Percentiles rank a stretch among this genome's conserved stretches.
Evolutionary conservation across 257 asterid species (phyloP).

Genomic region (Nicotiana paniculata): DNA sequence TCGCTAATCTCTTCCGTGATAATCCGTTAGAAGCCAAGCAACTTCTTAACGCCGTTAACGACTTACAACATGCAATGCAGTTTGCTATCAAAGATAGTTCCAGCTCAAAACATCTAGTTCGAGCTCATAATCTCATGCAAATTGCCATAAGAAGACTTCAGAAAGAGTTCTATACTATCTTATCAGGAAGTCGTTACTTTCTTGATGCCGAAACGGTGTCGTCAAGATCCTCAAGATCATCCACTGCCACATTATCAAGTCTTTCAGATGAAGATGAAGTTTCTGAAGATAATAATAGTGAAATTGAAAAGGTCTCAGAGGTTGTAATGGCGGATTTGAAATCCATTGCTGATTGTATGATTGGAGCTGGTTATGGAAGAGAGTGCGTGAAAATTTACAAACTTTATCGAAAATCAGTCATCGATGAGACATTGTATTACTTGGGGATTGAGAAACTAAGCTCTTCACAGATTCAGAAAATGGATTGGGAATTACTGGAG

Average conservation of each 20-base stretch:
- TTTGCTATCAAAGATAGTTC: constrained; percentile 31
- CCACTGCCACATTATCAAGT: constrained; percentile 17
- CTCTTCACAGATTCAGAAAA: constrained; percentile 46
- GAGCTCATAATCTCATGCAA: constrained; percentile 61
- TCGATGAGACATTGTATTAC: constrained; percentile 37
- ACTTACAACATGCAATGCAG: constrained; percentile 54
- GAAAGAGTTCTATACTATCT: constrained; percentile 47
- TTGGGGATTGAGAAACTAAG: neutral
- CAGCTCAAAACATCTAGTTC: constrained; percentile 28
- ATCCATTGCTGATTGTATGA: constrained; percentile 70
- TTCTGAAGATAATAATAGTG: constrained; percentile 16
- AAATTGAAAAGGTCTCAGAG: constrained; percentile 10
- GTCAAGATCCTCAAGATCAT: constrained; percentile 14
- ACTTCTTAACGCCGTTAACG: constrained; percentile 40
- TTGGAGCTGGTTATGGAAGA: constrained; percentile 50
- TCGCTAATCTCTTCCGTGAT: constrained; percentile 27
- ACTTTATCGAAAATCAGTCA: constrained; percentile 45
- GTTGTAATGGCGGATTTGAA: constrained; percentile 42
- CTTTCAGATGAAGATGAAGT: constrained; percentile 37
- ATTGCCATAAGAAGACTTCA: constrained; percentile 54
- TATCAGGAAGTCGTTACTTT: constrained; percentile 33
- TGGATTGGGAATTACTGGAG: constrained; percentile 61
- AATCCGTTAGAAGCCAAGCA: constrained; percentile 34
- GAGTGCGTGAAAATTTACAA: constrained; percentile 59
- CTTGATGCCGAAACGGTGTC: constrained; percentile 55